Percentiles rank a stretch among this genome's conserved stretches.
phyloP scores from a whole-genome alignment of 306 rosid species.

The Dalbergia oliveri region DNA sequence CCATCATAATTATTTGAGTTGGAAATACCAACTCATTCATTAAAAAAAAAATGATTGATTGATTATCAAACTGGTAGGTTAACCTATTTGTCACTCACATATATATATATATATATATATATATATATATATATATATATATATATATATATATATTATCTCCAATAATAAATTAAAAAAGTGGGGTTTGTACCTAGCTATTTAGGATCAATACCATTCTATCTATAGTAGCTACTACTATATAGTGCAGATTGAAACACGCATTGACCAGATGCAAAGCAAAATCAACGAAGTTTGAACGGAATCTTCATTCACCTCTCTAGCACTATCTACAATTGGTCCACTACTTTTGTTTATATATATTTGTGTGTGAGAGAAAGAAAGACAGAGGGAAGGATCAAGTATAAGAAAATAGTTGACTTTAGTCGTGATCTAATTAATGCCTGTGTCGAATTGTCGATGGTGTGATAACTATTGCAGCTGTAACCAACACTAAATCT shows the following conservation, averaged over 20 bases:
- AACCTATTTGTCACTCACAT: too few relatives aligned
- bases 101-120: too few relatives aligned
- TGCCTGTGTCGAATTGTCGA: slow-evolving; percentile 6
- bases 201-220: not conserved
- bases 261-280: slow-evolving; percentile 48
- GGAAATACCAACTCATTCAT: too few relatives aligned
- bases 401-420: not conserved
- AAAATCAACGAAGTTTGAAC: slow-evolving; percentile 42
- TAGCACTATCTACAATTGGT: not conserved
- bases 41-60: too few relatives aligned
- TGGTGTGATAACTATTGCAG: not conserved
- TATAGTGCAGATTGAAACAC: slow-evolving; percentile 10
- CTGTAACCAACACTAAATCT: slow-evolving; percentile 31
- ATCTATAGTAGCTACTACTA: not conserved
- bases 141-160: too few relatives aligned
- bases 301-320: slow-evolving; percentile 19
- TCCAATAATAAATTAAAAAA: too few relatives aligned
- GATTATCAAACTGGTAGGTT: too few relatives aligned
- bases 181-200: not conserved
- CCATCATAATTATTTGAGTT: too few relatives aligned
- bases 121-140: too few relatives aligned
- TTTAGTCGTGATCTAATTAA: not conserved
- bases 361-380: too few relatives aligned
- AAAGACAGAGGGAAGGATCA: not conserved
- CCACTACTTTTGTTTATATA: not conserved